Percentiles rank a stretch among this genome's conserved stretches.
These are phyloP conservation scores for Penicillium sp. DNA, from an alignment of 2,329 filamentous ascomycete species.

Conservation along the genomic window DNA sequence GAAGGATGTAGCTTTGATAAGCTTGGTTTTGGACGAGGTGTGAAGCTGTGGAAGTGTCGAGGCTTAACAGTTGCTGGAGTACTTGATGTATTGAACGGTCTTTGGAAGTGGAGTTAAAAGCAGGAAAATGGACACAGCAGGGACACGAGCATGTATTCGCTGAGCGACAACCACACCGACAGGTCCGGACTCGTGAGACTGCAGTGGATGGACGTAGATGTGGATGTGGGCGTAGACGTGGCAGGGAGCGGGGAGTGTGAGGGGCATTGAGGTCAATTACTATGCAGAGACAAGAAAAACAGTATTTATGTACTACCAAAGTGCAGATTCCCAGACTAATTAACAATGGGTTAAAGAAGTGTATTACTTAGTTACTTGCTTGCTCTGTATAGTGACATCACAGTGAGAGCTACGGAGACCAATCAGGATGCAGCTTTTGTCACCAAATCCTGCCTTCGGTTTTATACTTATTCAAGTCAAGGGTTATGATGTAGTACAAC, in stretches of 20 bases:
- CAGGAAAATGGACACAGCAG: constrained; percentile 23
- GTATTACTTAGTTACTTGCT: too few relatives aligned
- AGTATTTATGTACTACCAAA: not conserved
- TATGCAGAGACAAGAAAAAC: too few relatives aligned
- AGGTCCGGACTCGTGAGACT: constrained; percentile 1
- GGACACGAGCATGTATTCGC: constrained; percentile 19
- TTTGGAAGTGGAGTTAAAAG: not conserved
- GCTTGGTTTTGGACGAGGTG: not conserved
- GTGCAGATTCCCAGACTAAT: not conserved
- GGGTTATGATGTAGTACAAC: not conserved
- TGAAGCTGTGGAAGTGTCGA: not conserved
- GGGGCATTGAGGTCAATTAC: not conserved
- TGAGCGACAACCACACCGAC: constrained; percentile 23
- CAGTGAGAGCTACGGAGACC: not conserved
- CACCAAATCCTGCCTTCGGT: not conserved
- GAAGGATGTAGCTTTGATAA: not conserved
- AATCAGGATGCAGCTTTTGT: not conserved
- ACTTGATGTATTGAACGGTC: not conserved
- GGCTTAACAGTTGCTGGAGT: not conserved
- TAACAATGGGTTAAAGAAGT: not conserved
- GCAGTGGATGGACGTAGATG: constrained; percentile 6
- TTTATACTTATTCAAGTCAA: not conserved
- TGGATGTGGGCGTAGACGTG: constrained; percentile 4
- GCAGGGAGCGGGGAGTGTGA: constrained; percentile 11
- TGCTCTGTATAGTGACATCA: not conserved